phyloP scores from a whole-genome alignment of 208 protist species.

The Leptomonas pyrrhocoris region DNA sequence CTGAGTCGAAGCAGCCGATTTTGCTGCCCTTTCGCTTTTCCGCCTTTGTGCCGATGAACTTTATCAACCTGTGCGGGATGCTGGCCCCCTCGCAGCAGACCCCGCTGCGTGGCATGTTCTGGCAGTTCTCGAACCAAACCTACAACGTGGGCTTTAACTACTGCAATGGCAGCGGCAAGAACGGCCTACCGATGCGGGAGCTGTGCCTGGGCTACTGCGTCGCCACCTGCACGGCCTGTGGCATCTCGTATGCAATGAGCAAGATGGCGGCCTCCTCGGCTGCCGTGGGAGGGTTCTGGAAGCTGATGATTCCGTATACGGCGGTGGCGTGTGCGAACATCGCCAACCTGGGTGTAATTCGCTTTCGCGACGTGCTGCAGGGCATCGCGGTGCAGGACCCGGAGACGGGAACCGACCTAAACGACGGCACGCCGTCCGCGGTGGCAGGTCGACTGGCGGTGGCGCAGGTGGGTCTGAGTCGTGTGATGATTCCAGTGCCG shows the following conservation, averaged over 20 bases:
- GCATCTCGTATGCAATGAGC: constrained; percentile 27
- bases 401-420: constrained; percentile 53
- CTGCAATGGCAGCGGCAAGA: constrained; percentile 86
- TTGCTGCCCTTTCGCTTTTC: constrained; percentile 84
- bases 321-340: constrained; percentile 81
- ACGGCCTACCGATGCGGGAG: constrained; percentile 56
- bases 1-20: constrained; percentile 78
- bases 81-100: constrained; percentile 66
- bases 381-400: constrained; percentile 75
- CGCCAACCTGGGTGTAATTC: constrained; percentile 81
- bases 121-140: constrained; percentile 90
- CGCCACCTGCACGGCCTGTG: constrained; percentile 29
- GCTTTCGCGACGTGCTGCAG: constrained; percentile 65
- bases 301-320: constrained; percentile 71
- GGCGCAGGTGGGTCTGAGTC: constrained; percentile 70
- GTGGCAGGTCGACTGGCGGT: constrained; percentile 68
- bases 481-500: constrained; percentile 66
- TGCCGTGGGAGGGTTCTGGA: constrained; percentile 20
- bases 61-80: constrained; percentile 83
- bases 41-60: constrained; percentile 90
- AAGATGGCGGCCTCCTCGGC: constrained; percentile 25
- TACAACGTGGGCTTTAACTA: constrained; percentile 94
- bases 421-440: constrained; percentile 47
- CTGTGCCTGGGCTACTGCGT: constrained; percentile 46
- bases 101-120: constrained; percentile 68